phyloP scores from a whole-genome alignment of 305 asterid species.

The Fraxinus ornus region DNA sequence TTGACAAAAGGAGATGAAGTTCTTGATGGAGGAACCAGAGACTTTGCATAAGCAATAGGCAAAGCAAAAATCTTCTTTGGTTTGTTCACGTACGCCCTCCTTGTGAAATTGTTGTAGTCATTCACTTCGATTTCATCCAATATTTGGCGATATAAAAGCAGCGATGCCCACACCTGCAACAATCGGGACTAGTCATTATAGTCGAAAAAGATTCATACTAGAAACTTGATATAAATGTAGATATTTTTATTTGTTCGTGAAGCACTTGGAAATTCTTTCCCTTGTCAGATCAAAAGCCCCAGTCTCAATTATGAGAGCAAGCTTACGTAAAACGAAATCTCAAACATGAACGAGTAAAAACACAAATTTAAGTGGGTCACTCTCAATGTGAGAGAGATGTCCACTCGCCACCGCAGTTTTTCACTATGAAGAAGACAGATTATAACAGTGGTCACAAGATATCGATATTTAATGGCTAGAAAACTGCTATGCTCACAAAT shows the following conservation, averaged over 20 bases:
- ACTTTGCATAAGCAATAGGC: slow-evolving; percentile 86
- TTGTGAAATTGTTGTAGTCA: slow-evolving; percentile 92
- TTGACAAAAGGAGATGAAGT: slow-evolving; percentile 36
- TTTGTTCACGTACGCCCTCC: slow-evolving; percentile 84
- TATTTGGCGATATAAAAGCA: slow-evolving; percentile 75
- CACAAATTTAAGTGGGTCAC: not conserved
- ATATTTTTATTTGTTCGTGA: not conserved
- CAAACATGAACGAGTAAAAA: not conserved
- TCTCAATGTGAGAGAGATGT: not conserved
- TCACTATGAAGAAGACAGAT: not conserved
- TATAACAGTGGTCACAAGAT: not conserved
- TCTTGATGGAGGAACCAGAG: slow-evolving; percentile 35
- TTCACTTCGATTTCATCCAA: slow-evolving; percentile 92
- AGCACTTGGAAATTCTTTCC: not conserved
- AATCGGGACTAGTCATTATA: not conserved
- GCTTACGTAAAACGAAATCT: not conserved
- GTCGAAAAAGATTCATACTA: not conserved
- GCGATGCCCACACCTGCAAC: slow-evolving; percentile 82
- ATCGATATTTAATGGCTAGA: not conserved
- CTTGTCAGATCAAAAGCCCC: not conserved
- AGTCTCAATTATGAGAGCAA: not conserved
- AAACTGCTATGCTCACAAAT: not conserved
- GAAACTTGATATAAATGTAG: not conserved
- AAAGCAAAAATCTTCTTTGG: slow-evolving; percentile 79
- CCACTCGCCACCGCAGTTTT: not conserved